Evolutionary conservation across 192 early-diverging fungal species (phyloP).

Genomic region (Irineochytrium annulatum): DNA sequence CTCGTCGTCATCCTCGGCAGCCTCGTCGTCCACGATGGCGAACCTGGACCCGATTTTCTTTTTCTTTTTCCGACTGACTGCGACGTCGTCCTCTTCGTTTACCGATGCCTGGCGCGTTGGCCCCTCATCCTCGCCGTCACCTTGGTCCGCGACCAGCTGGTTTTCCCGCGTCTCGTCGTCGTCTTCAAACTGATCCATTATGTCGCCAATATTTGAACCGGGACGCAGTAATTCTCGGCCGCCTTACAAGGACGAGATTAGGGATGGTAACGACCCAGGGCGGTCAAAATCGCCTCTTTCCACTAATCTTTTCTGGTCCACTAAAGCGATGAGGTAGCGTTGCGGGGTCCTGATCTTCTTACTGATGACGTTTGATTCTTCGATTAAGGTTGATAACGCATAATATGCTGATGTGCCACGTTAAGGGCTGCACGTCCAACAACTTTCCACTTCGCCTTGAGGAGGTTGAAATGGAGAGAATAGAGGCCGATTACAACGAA

Average conservation of each 20-base stretch:
- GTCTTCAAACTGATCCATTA: no score
- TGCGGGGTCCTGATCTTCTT: background rate
- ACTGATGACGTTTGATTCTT: background rate
- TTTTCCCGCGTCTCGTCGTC: no score
- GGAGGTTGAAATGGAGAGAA: conserved; percentile 74
- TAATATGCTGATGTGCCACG: conserved; percentile 99
- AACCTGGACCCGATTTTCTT: background rate
- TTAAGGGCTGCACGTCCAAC: conserved; percentile 87
- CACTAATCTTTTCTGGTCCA: background rate
- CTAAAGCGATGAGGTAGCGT: background rate
- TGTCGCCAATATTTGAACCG: no score
- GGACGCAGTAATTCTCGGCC: no score
- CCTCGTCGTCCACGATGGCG: conserved; percentile 11
- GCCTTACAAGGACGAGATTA: background rate
- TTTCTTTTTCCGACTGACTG: background rate
- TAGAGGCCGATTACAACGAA: conserved; percentile 82
- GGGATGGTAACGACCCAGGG: background rate
- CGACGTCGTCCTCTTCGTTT: background rate
- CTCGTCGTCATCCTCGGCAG: conserved; percentile 32
- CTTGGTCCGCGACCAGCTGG: no score
- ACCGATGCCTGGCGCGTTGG: background rate
- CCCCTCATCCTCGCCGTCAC: no score
- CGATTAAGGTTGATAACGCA: conserved; percentile 90
- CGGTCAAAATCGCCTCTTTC: background rate
- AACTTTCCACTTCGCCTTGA: conserved; percentile 89